These are phyloP conservation scores for Nymphaea colorata DNA, from an alignment of 164 flowering plant species.

Conservation along the genomic window DNA sequence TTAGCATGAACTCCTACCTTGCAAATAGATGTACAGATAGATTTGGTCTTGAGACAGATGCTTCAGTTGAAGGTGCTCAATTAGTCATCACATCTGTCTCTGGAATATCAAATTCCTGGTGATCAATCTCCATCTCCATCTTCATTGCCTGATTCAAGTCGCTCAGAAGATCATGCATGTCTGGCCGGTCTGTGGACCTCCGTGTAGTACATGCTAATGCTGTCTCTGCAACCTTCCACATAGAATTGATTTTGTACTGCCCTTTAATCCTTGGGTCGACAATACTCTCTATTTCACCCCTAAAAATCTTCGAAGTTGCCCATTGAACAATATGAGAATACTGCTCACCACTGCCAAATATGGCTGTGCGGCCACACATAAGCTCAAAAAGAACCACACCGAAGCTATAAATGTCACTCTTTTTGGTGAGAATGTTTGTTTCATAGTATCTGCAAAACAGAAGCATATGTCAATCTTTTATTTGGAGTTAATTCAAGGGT, in stretches of 20 bases:
- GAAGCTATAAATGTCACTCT: not conserved
- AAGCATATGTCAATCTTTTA: too few relatives aligned
- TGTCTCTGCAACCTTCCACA: not conserved
- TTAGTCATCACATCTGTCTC: too few relatives aligned
- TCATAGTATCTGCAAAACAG: not conserved
- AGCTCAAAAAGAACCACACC: not conserved
- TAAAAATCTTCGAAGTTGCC: not conserved
- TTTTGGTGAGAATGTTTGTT: not conserved
- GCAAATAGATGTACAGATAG: too few relatives aligned
- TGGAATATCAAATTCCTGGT: not conserved
- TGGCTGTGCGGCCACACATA: not conserved
- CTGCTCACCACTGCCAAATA: not conserved
- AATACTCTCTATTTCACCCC: not conserved
- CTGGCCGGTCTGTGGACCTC: not conserved
- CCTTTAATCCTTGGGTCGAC: not conserved
- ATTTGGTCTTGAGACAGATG: too few relatives aligned
- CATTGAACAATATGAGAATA: not conserved
- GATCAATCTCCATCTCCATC: not conserved
- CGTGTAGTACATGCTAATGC: not conserved
- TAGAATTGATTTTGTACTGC: not conserved
- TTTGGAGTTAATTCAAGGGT: too few relatives aligned
- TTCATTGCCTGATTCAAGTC: not conserved
- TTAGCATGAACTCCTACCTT: too few relatives aligned
- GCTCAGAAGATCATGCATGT: not conserved
- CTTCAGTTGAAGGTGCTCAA: too few relatives aligned